A percentile compares a stretch with the other conserved stretches of the same genome.
Conservation (phyloP, 352 stramenopile genomes). For the Thraustochytrium sp. region DNA sequence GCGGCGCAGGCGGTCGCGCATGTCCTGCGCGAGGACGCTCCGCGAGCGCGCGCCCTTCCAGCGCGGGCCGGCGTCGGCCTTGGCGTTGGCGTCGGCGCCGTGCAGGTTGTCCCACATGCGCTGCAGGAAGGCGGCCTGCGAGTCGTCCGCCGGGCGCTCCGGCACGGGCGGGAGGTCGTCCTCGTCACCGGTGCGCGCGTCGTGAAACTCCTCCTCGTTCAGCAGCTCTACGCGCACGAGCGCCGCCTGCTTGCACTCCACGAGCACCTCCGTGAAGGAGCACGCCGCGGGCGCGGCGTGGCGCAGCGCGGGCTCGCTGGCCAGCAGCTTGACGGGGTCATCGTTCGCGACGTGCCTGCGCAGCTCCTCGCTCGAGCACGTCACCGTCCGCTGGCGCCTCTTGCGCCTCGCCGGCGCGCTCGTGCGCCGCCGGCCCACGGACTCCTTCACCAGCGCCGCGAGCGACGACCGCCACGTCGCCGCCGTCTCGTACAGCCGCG, state of each 20-base stretch:
- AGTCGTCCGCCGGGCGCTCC: not conserved
- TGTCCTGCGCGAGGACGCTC: not conserved
- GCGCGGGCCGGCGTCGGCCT: not conserved
- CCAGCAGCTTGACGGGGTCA: not conserved
- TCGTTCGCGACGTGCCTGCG: not conserved
- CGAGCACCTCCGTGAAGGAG: not conserved
- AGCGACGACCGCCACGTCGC: not conserved
- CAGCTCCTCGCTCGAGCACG: not conserved
- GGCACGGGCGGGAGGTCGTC: not conserved
- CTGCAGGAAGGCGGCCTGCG: not conserved
- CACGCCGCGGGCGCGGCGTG: not conserved
- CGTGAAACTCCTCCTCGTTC: too few relatives aligned
- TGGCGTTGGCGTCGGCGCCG: not conserved
- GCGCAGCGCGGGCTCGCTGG: too few relatives aligned
- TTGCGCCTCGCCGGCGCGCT: not conserved
- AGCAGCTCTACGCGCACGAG: not conserved
- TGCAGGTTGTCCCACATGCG: constrained; percentile 36
- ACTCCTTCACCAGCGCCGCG: not conserved
- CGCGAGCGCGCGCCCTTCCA: not conserved
- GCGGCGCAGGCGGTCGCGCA: not conserved
- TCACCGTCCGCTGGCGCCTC: not conserved
- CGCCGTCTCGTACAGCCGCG: not conserved
- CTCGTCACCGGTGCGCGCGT: too few relatives aligned
- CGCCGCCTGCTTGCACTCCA: not conserved
- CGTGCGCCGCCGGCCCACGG: not conserved